These are phyloP conservation scores for Zygoascus ofunaensis DNA, from an alignment of 805 yeast species.

Conservation along the genomic window DNA sequence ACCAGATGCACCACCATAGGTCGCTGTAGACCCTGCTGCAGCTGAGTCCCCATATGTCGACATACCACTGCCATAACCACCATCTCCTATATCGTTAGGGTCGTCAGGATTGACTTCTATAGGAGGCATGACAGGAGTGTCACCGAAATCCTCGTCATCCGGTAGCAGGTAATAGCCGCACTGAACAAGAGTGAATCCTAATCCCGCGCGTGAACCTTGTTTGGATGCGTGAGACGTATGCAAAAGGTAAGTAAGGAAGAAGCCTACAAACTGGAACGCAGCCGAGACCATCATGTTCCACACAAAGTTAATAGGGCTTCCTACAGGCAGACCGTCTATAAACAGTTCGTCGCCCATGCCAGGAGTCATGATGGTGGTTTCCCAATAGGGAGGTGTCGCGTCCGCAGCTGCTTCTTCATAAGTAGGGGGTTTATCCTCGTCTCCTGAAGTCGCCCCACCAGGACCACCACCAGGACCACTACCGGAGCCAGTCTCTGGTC, in stretches of 20 bases:
- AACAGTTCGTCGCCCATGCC: conserved; percentile 76
- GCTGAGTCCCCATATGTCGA: conserved; percentile 20
- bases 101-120: conserved; percentile 43
- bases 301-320: conserved; percentile 73
- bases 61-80: conserved; percentile 5
- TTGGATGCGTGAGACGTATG: conserved; percentile 97
- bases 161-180: conserved; percentile 50
- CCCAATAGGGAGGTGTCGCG: conserved; percentile 95
- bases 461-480: conserved; percentile 19
- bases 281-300: conserved; percentile 87
- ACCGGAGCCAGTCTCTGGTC: conserved; percentile 47
- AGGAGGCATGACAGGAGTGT: conserved; percentile 17
- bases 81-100: conserved; percentile 43
- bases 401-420: conserved; percentile 95
- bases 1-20: conserved; percentile 4
- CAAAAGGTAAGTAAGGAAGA: conserved; percentile 75
- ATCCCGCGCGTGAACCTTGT: conserved; percentile 87
- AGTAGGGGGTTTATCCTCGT: conserved; percentile 60
- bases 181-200: conserved; percentile 74
- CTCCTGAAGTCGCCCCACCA: too few relatives aligned
- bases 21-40: conserved; percentile 11
- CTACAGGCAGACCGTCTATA: conserved; percentile 94
- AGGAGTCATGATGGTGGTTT: conserved; percentile 71
- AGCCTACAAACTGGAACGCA: conserved; percentile 92
- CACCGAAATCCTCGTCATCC: background rate